Base-by-base conservation (phyloP, 2,329 filamentous ascomycete species). In the Aspergillus vadensis region DNA sequence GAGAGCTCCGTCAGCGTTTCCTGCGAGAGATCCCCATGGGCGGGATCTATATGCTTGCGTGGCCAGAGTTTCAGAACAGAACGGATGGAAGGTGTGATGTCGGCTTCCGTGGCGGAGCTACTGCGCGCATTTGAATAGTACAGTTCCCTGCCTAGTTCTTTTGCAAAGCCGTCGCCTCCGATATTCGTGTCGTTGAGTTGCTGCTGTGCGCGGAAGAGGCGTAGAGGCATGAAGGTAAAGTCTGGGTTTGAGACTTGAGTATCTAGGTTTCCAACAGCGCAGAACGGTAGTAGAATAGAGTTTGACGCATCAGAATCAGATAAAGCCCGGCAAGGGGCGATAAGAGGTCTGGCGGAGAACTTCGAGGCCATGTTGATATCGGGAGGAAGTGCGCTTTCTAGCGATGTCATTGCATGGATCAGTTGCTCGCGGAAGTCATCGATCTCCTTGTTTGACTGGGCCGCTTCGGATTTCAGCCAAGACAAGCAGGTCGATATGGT, bases 121-220 rank as follows among this genome's bases (percentile, higher is more conserved):
- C 70, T 69, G 15, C 67, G 69, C 2, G 67, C 65, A 17, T 72
- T 72, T 10, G 72, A 75, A 59, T 73, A 82, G 14, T 82, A 82
- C 59, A 90, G 82, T 63, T 90, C 88, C 62, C 84, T 82, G 67
- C 87, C 84, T 2, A 88, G 80, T 32, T 82, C 81, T 59, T 85
- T 82, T 1, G 83, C 81, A 67, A 91, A 91, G 2, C 81, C 82
- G 4, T 85, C 80, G 48, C 86, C 82, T 64, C 86, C 83, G 0
- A 80, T 76, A 32, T 82, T 79, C 61, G 80, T 81, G 27, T 81
- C 78, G 66, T 87, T 83, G 0, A 85, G 81, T 63, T 88, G 83
- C 72, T 91, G 89, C 60, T 88, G 86, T 7, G 84, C 79, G 65
- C 85, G 86, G 77, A 91, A 90, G 65, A 91, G 86, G 48, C 77